These are phyloP conservation scores for Cladosporium sp. DNA, from an alignment of 2,329 filamentous ascomycete genomes.

Conservation along the genomic window DNA sequence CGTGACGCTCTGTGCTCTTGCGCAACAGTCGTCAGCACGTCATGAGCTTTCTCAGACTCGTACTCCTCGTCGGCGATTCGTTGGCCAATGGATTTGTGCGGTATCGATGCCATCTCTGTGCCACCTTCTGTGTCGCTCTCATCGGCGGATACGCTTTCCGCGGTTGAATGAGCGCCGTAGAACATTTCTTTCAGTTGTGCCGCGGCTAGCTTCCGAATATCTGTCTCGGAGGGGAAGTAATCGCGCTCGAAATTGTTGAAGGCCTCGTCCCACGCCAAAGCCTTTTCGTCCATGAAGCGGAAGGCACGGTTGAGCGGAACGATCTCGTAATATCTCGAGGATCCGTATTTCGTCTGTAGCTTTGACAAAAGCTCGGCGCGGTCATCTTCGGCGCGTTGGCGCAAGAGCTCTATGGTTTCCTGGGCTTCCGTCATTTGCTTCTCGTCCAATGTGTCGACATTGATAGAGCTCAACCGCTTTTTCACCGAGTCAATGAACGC, in stretches of 20 bases:
- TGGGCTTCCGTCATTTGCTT: slow-evolving; percentile 81
- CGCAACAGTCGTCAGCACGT: slow-evolving; percentile 60
- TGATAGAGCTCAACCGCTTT: slow-evolving; percentile 77
- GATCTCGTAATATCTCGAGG: slow-evolving; percentile 93
- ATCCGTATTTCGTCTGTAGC: slow-evolving; percentile 85
- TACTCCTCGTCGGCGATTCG: slow-evolving; percentile 44
- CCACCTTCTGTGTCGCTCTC: slow-evolving; percentile 57
- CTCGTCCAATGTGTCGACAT: slow-evolving; percentile 82
- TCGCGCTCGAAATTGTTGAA: slow-evolving; percentile 90
- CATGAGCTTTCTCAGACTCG: slow-evolving; percentile 55
- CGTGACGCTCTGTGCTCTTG: slow-evolving; percentile 49
- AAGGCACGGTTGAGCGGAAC: slow-evolving; percentile 88
- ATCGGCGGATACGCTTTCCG: slow-evolving; percentile 28
- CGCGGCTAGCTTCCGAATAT: slow-evolving; percentile 86
- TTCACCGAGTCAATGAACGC: slow-evolving; percentile 86
- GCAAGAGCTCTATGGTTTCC: slow-evolving; percentile 72
- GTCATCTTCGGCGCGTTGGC: slow-evolving; percentile 77
- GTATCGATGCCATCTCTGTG: slow-evolving; percentile 39
- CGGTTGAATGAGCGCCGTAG: slow-evolving; percentile 69
- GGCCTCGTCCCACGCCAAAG: slow-evolving; percentile 84
- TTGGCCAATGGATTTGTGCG: slow-evolving; percentile 33
- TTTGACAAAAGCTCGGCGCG: slow-evolving; percentile 67
- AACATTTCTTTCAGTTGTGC: slow-evolving; percentile 94
- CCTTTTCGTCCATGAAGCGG: slow-evolving; percentile 85
- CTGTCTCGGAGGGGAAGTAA: slow-evolving; percentile 91